Base-by-base conservation (phyloP, 345 rosid species). In the Pistacia vera region DNA sequence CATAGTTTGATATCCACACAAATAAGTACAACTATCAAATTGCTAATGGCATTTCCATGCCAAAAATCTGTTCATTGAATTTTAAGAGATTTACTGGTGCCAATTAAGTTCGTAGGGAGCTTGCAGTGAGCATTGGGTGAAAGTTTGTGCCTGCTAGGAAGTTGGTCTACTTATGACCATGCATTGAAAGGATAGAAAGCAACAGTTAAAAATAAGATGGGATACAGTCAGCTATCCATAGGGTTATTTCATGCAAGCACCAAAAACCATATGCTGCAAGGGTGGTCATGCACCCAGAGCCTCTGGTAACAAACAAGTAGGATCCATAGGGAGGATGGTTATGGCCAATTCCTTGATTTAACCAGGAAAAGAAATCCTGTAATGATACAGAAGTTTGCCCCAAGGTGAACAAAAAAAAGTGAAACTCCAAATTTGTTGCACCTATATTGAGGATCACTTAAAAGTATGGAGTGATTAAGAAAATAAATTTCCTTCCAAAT, bases 391-490 rank as follows among this genome's bases (percentile, higher is more conserved):
- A 60, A 41, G 36, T 16, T 72, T 60, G 20, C 6, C 16, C 46
- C 17, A 22, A 60, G 64, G 36, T 56, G 54, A 38, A 56, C 4
- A 5, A 11, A 25, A 28, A 52, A 67, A 20, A 28, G 35, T 25
- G 71, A 28, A 46, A 68, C 41, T 49, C 71, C 71, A 25, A 16
- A 51, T 28, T 56, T 14, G 48, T 67, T 41, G 14, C 49, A 67
- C 57, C 28, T 46, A 25, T 66, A 46, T n/a, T 22, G 70, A 20
- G 17, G 35, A 11, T 44, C 33, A 44, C 46, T 46, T 44, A 4
- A 71, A 16, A 55, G n/a, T 1, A 13, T 28, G 20, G 59, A 59
- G 11, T 8, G 56, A 28, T 22, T 59, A 71, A 35, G 41, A 59
- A 72, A 25, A 41, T 13, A 72, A 3, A 72, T 49, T 20, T 72